Evolutionary conservation across 1,284 basidiomycete species (phyloP).

Genomic region (Fomitopsis schrenkii): DNA sequence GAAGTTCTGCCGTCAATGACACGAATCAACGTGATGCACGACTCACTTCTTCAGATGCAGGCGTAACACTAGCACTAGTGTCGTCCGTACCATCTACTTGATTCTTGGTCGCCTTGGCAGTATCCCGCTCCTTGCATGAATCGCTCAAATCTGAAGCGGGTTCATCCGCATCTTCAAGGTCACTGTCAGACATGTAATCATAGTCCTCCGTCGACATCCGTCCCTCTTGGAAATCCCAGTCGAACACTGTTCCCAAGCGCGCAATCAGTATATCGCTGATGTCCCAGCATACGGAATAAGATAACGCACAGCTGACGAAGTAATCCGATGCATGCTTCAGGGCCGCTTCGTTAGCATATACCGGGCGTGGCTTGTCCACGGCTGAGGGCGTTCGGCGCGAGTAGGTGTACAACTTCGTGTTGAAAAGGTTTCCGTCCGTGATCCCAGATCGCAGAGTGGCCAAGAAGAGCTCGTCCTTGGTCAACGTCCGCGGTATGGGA

Average conservation of each 20-base stretch:
- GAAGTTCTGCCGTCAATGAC: no score
- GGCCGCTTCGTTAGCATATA: background rate
- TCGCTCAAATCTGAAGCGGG: no score
- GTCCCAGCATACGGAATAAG: no score
- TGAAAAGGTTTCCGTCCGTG: background rate
- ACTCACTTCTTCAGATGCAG: no score
- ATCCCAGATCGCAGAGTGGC: background rate
- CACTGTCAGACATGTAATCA: background rate
- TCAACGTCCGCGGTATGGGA: background rate
- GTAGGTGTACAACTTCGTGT: background rate
- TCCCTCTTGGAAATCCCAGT: background rate
- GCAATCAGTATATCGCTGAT: background rate
- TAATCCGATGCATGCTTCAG: background rate
- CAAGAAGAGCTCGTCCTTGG: background rate
- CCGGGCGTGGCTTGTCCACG: background rate
- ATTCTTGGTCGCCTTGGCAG: no score
- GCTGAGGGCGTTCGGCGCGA: background rate
- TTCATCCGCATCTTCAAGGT: background rate
- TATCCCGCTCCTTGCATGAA: no score
- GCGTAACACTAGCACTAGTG: no score
- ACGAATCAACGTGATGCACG: no score
- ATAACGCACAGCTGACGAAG: background rate
- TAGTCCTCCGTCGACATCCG: background rate
- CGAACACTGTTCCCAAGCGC: background rate
- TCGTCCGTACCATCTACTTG: no score